These are phyloP conservation scores for Penicillium canariense DNA, from an alignment of 495 filamentous ascomycete genomes.

Conservation along the genomic window DNA sequence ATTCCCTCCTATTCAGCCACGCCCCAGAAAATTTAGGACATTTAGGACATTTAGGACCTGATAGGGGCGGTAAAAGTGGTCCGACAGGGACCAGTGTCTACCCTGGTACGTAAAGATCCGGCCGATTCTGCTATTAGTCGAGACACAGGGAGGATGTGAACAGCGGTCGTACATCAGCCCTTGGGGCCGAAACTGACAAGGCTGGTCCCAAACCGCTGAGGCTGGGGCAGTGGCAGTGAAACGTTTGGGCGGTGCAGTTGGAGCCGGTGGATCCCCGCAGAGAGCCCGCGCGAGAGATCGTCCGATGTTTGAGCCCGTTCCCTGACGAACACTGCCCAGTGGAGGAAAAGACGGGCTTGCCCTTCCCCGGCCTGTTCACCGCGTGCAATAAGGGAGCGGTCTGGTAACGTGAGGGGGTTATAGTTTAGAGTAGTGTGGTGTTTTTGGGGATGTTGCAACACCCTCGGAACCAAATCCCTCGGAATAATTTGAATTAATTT, in stretches of 20 bases:
- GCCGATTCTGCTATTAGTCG: too few relatives aligned
- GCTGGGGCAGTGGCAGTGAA: constrained; percentile 30
- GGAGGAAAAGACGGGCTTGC: neutral
- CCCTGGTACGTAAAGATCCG: too few relatives aligned
- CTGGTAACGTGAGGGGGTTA: neutral
- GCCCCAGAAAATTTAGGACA: neutral
- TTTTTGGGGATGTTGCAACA: neutral
- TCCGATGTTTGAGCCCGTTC: constrained; percentile 16
- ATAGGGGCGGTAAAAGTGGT: neutral
- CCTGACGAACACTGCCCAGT: constrained; percentile 15
- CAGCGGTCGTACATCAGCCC: neutral
- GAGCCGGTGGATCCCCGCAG: constrained; percentile 17
- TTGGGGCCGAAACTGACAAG: neutral
- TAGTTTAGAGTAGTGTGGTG: neutral
- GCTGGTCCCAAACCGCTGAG: constrained; percentile 12
- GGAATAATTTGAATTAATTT: too few relatives aligned
- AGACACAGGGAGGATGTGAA: too few relatives aligned
- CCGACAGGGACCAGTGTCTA: neutral
- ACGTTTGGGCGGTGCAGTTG: constrained; percentile 25
- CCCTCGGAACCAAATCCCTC: neutral
- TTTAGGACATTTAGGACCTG: neutral
- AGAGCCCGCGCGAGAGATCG: constrained; percentile 14
- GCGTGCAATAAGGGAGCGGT: constrained; percentile 6
- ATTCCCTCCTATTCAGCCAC: constrained; percentile 25
- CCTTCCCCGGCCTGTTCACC: neutral